These are phyloP conservation scores for Pinus albicaulis DNA, from an alignment of 75 land plant genomes.

Conservation along the genomic window DNA sequence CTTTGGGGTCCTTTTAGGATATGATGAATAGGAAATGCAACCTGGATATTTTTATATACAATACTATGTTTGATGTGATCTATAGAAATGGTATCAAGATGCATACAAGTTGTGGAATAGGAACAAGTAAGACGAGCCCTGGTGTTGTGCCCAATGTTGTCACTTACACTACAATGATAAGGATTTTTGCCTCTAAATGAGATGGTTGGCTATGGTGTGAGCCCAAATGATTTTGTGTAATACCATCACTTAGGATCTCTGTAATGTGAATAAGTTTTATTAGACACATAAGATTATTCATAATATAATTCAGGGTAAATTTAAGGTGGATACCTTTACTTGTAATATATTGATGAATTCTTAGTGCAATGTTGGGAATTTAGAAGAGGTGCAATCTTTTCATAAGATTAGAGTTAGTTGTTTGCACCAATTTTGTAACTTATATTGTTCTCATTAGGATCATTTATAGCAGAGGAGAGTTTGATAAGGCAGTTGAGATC, in stretches of 20 bases:
- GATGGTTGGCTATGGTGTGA: too few relatives aligned
- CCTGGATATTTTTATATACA: constrained; percentile 57
- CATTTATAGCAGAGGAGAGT: constrained; percentile 34
- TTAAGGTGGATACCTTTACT: constrained; percentile 64
- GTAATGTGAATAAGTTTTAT: constrained; percentile 51
- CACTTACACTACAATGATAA: too few relatives aligned
- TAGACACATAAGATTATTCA: constrained; percentile 57
- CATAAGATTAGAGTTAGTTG: constrained; percentile 48
- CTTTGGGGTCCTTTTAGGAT: constrained; percentile 39
- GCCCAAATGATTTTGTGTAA: too few relatives aligned
- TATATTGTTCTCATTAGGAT: too few relatives aligned
- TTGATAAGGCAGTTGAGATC: constrained; percentile 49
- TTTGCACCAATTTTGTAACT: constrained; percentile 50
- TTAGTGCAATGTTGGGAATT: constrained; percentile 45
- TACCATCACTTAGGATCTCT: too few relatives aligned
- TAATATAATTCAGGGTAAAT: constrained; percentile 18
- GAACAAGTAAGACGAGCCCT: constrained; percentile 23
- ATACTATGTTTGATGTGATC: constrained; percentile 70
- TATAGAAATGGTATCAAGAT: constrained; percentile 44
- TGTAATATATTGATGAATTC: constrained; percentile 58
- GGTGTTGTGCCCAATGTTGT: too few relatives aligned
- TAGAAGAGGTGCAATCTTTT: constrained; percentile 55
- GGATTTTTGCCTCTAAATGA: too few relatives aligned
- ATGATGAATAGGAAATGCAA: constrained; percentile 26
- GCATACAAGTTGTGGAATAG: constrained; percentile 43